Evolutionary conservation across 495 filamentous ascomycete species (phyloP).

Genomic region (Penicillium malachiteum): DNA sequence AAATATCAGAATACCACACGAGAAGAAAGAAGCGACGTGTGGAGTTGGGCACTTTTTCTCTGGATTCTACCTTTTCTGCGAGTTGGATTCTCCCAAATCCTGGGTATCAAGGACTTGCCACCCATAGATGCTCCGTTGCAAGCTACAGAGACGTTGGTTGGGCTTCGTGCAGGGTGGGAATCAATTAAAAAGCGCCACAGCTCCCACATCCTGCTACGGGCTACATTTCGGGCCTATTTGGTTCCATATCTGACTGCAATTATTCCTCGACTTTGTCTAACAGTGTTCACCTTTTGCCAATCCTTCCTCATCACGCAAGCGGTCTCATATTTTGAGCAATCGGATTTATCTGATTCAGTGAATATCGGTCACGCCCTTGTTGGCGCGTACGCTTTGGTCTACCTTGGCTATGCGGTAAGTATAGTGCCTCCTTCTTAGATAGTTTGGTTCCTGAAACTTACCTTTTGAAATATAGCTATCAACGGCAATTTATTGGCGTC

Average conservation of each 20-base stretch:
- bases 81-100: too few species aligned
- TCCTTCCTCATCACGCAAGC: conserved; percentile 53
- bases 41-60: too few species aligned
- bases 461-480: neutral
- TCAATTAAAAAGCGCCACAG: neutral
- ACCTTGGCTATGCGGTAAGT: conserved; percentile 52
- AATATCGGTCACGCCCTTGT: conserved; percentile 53
- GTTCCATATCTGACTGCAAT: conserved; percentile 39
- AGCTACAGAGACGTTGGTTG: too few species aligned
- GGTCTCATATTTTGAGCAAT: conserved; percentile 30
- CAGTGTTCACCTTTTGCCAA: conserved; percentile 56
- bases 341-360: conserved; percentile 17
- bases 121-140: too few species aligned
- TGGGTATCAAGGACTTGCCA: too few species aligned
- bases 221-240: conserved; percentile 16
- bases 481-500: conserved; percentile 51
- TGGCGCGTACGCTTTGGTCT: conserved; percentile 54
- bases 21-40: too few species aligned
- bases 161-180: too few species aligned
- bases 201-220: conserved; percentile 14
- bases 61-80: too few species aligned
- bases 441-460: too few species aligned
- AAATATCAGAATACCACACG: too few species aligned
- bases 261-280: conserved; percentile 48
- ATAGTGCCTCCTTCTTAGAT: too few species aligned